Evolutionary conservation across 78 protist species (phyloP).

Genomic region (Trichosphaerium sp.): DNA sequence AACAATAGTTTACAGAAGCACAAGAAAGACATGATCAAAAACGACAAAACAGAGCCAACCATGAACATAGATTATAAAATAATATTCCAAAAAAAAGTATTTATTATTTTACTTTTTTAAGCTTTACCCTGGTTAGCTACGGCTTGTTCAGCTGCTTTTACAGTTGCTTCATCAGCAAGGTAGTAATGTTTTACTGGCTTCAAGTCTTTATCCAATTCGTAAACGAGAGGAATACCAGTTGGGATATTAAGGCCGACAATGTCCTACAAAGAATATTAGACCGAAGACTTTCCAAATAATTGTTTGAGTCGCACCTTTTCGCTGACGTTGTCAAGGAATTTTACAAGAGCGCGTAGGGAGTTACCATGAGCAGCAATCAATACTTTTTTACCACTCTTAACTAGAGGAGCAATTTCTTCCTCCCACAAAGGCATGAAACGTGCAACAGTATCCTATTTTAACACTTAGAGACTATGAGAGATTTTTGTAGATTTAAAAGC

Average conservation of each 20-base stretch:
- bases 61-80: too few species aligned
- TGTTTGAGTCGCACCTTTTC: too few species aligned
- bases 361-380: constrained; percentile 89
- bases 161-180: constrained; percentile 37
- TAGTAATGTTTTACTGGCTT: constrained; percentile 45
- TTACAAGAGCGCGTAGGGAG: constrained; percentile 80
- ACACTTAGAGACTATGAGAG: too few species aligned
- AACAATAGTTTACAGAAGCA: too few species aligned
- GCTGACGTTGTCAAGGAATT: constrained; percentile 60
- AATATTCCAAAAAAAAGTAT: too few species aligned
- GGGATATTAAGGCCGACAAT: constrained; percentile 73
- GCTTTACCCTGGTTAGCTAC: constrained; percentile 62
- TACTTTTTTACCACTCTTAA: constrained; percentile 62
- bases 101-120: not conserved
- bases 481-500: too few species aligned
- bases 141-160: constrained; percentile 38
- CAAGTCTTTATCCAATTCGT: constrained; percentile 51
- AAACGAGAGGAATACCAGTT: constrained; percentile 76
- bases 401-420: constrained; percentile 47
- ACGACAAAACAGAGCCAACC: too few species aligned
- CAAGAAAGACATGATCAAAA: too few species aligned
- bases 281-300: too few species aligned
- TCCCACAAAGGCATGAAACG: constrained; percentile 76
- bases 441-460: constrained; percentile 61
- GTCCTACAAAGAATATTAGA: too few species aligned